phyloP scores from a whole-genome alignment of 805 yeast species.

The Lipomyces chichibuensis region DNA sequence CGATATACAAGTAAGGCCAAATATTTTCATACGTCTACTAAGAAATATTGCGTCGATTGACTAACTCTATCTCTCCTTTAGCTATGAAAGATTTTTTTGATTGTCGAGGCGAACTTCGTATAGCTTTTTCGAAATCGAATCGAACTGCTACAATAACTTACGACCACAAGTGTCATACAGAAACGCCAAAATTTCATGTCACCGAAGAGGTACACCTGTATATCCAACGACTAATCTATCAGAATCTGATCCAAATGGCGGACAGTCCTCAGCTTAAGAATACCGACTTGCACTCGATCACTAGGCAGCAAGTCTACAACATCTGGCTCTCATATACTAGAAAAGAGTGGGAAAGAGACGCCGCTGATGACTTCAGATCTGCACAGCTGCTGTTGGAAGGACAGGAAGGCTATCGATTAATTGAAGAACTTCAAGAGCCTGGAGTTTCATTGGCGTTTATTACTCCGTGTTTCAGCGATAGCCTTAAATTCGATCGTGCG shows the following conservation, averaged over 20 bases:
- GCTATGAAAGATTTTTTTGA: background rate
- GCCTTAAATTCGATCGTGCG: too few relatives aligned
- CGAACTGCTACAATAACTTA: background rate
- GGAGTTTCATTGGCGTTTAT: too few relatives aligned
- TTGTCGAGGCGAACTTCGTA: background rate
- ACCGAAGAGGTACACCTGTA: background rate
- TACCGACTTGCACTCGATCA: background rate
- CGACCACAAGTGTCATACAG: background rate
- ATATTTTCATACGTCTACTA: background rate
- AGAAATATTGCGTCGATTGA: background rate
- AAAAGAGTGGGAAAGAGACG: too few relatives aligned
- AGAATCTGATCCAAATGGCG: background rate
- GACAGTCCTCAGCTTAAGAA: background rate
- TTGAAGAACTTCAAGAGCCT: too few relatives aligned
- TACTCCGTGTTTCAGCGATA: too few relatives aligned
- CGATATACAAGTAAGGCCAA: background rate
- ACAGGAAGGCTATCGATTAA: too few relatives aligned
- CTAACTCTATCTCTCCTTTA: background rate
- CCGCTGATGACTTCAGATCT: background rate
- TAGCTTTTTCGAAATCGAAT: background rate
- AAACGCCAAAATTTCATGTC: background rate
- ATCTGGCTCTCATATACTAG: too few relatives aligned
- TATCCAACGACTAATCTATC: background rate
- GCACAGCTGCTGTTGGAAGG: too few relatives aligned
- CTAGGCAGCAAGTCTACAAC: too few relatives aligned